Evolutionary conservation across 192 early-diverging fungal species (phyloP), one percentile per base, ranked within the genome.

Genomic region (Spinellus fusiger): DNA sequence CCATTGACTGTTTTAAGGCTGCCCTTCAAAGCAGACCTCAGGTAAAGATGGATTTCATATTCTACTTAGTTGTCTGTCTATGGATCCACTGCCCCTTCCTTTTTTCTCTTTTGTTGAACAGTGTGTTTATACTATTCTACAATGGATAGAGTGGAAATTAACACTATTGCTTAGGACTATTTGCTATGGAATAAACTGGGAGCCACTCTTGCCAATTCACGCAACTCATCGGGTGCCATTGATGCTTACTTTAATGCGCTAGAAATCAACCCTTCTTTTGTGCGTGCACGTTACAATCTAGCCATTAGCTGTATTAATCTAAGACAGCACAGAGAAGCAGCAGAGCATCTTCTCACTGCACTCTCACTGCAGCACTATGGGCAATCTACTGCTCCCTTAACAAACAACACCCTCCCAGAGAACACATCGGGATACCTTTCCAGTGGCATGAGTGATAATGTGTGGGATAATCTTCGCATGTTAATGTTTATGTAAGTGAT

Each of bases 141-240:
- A n/a, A n/a, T n/a, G n/a, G n/a, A n/a, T n/a, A n/a, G n/a, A 29
- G 8, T 44, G n/a, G 25, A 54, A 27, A 20, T 20, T 32, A 8
- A 18, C 54, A 40, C 0, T 47, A 23, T 63, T n/a, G n/a, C n/a
- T n/a, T n/a, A 87, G 71, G 93, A 98, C 68, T 96, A 95, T 69
- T 75, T 95, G 65, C 77, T 97, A 34, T 99, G 93, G 93, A 98
- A 98, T 78, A 92, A 93, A 61, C 80, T 98, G 26, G 97, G 97
- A 7, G 97, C 97, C 4, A 99, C 95, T 0, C 80, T 94, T 37
- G 97, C 95, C 22, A 98, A 99, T 65, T 80, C 88, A 13, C 80
- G 80, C n/a, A 75, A 89, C 46, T 81, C 87, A 20, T 55, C 73
- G 22, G 78, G 83, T 15, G 94, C 95, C 8, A 90, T 96, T 6